Evolutionary conservation across 805 yeast species (phyloP), one percentile per base, ranked within the genome.

Genomic region (Saturnispora bothae): DNA sequence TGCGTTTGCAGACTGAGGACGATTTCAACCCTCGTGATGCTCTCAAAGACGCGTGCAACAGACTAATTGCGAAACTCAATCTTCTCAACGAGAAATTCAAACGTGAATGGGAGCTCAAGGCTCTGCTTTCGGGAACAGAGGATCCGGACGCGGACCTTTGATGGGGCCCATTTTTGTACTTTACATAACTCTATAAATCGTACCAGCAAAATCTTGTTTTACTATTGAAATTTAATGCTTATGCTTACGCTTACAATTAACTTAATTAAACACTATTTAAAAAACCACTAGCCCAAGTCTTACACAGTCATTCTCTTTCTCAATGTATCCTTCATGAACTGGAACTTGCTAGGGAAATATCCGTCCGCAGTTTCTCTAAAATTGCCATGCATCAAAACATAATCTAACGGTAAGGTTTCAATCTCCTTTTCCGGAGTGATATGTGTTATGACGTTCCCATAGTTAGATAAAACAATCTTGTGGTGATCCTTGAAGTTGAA

Each of bases 401-500:
- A 66, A 16, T 64, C 62, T 39, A 73, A 52, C 26, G 79, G 76
- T 47, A 72, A 73, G 2, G 89, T 79, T 54, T 75, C 76, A 39
- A 82, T 77, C 40, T 73, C 73, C 52, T 84, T 74, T 41, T 72
- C 69, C 28, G 92, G 88, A 3, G 88, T 83, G 37, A 89, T 78
- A 50, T 85, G 85, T 20, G 94, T 83, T 15, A 89, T 69, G 32
- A 75, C 74, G 43, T 71, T 68, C 17, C 95, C 96, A 39, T 73
- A 66, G 48, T 78, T 78, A 31, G 88, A 80, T 28, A 89, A 57
- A 42, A 94, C 78, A 39, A 88, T 63, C 61, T 92, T 92, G 60
- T 82, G 88, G 54, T 92, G 98, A 61, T 92, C 97, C 57, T 81
- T 81, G 63, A 92, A 92, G 61, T 92, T 92, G 64, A 88, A 88